These are phyloP conservation scores for Suhomyces terraborum DNA, from an alignment of 1,139 yeast genomes.

Conservation along the genomic window DNA sequence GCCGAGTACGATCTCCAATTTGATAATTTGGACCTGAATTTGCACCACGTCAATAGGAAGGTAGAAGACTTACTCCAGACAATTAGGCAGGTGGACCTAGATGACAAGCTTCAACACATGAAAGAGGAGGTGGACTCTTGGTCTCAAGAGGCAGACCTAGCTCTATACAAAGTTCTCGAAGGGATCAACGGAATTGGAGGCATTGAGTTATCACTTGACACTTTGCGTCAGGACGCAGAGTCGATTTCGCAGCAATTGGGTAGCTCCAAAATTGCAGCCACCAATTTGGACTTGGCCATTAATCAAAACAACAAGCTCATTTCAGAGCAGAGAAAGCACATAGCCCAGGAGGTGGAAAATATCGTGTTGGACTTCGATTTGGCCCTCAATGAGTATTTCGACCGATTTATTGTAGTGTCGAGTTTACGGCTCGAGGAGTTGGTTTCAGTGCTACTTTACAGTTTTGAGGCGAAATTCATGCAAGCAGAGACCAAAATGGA, in stretches of 20 bases:
- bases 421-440: conserved; percentile 13
- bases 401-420: conserved; percentile 16
- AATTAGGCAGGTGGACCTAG: background rate
- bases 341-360: conserved; percentile 17
- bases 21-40: background rate
- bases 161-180: background rate
- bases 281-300: background rate
- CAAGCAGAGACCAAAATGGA: conserved; percentile 1
- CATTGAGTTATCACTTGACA: conserved; percentile 6
- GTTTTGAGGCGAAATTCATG: conserved; percentile 5
- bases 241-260: conserved; percentile 1
- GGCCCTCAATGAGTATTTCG: conserved; percentile 13
- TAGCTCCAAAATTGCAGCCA: background rate
- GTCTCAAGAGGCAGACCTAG: background rate
- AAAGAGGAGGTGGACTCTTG: background rate
- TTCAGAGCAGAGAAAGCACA: conserved; percentile 1
- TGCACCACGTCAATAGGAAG: background rate
- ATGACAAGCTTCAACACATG: background rate
- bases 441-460: conserved; percentile 2
- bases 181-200: background rate
- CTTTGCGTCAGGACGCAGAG: background rate
- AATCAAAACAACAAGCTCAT: conserved; percentile 3
- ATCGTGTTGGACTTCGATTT: conserved; percentile 15
- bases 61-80: background rate
- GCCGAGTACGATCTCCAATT: background rate